Base-by-base conservation (phyloP, 2,329 filamentous ascomycete genomes). In the Calonectria naviculata region DNA sequence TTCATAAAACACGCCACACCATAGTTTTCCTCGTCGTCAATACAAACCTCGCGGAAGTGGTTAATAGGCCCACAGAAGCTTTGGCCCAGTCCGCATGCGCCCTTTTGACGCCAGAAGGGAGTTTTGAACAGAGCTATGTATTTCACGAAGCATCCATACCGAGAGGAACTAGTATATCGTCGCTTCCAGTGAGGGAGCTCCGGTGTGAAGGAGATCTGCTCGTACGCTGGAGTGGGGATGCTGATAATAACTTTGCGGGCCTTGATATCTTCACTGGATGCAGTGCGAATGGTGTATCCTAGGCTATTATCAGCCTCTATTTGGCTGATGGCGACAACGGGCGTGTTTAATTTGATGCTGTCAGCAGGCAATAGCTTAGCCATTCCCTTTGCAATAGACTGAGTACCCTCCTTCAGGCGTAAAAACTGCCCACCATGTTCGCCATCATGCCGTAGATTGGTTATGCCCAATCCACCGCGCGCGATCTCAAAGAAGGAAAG, bases 81-180 rank as follows among this genome's bases (percentile, higher is more conserved):
- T 31, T 69, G 67, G 7, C 24, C 67, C 10, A 73, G 41, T 1
- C 71, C 68, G 21, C 71, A 73, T 7, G 54, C 49, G 31, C 65
- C 68, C 10, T 46, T 21, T 2, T 44, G n/a, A 0, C 63, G 38
- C 71, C 71, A 73, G 31, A 71, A 73, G 13, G 71, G 71, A 1
- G 68, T 60, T 47, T 71, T 64, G 61, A 73, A 73, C 17, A 71
- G 21, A 28, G 26, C n/a, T 12, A 73, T 68, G 19, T 36, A 65
- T 15, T 73, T 73, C 34, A 68, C 42, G 21, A 66, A 73, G 46
- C 66, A 73, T 2, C 71, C 68, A 38, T 73, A 73, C 2, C 61
- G 62, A 1, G 58, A n/a, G 3, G 52, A 26, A 4, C 19, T 44
- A 10, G 26, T 42, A 34, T 69, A 61, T 7, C n/a, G 31, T 4